Conservation (phyloP, 2,329 filamentous ascomycete genomes). For the Alternaria dauci region DNA sequence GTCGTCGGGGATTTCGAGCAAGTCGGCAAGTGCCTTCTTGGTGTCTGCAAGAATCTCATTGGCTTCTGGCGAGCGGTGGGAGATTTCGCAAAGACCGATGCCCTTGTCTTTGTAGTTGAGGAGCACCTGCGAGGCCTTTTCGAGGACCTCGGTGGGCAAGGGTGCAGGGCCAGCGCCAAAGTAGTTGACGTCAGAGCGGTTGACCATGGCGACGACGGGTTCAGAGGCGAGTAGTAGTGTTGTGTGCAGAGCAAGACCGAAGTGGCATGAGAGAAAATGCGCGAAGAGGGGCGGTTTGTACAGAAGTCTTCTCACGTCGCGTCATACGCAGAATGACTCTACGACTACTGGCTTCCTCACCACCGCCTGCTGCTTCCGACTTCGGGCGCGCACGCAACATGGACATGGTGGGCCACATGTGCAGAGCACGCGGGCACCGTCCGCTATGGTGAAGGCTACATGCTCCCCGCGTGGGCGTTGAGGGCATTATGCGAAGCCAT, state of each 20-base stretch:
- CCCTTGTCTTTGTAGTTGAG: constrained; percentile 83
- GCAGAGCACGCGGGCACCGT: constrained; percentile 1
- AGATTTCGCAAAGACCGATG: constrained; percentile 87
- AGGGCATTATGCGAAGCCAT: constrained; percentile 34
- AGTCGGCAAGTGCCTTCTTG: constrained; percentile 74
- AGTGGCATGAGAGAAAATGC: constrained; percentile 8
- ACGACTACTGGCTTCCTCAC: constrained; percentile 16
- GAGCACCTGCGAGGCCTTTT: constrained; percentile 77
- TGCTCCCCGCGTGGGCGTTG: constrained; percentile 18
- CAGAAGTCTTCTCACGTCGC: constrained; percentile 30
- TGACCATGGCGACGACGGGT: constrained; percentile 64
- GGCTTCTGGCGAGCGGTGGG: constrained; percentile 83
- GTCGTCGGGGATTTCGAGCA: constrained; percentile 82
- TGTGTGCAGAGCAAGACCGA: background rate
- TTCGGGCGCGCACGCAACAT: constrained; percentile 26
- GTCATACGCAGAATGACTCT: constrained; percentile 45
- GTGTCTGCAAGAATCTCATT: constrained; percentile 79
- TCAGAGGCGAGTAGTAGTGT: constrained; percentile 2
- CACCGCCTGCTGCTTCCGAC: constrained; percentile 27
- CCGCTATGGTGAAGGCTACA: constrained; percentile 9
- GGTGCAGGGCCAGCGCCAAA: constrained; percentile 92
- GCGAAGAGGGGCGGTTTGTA: constrained; percentile 14
- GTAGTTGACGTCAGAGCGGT: constrained; percentile 78
- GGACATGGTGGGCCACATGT: background rate
- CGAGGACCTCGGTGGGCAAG: constrained; percentile 81